phyloP scores from a whole-genome alignment of 768 basidiomycete genomes.

The Austroboletus eburneus region DNA sequence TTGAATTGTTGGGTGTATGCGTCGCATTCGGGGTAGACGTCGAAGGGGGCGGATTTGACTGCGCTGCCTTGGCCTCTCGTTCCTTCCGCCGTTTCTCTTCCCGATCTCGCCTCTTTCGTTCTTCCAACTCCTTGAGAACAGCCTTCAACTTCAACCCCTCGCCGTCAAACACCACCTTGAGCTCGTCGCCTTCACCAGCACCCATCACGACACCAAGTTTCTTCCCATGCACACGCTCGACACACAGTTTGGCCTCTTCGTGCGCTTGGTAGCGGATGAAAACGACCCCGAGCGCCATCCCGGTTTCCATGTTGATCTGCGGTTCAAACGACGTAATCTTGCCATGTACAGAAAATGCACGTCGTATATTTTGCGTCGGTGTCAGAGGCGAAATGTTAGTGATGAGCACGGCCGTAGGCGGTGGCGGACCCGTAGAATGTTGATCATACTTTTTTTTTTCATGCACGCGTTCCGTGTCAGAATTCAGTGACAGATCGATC shows the following conservation, averaged over 20 bases:
- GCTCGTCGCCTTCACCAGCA: conserved; percentile 48
- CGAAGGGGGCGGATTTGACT: conserved; percentile 10
- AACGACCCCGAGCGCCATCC: conserved; percentile 78
- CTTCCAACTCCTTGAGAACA: conserved; percentile 62
- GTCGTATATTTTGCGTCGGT: conserved; percentile 58
- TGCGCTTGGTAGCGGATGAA: conserved; percentile 63
- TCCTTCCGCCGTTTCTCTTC: conserved; percentile 46
- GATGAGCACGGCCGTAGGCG: conserved; percentile 70
- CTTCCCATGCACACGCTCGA: conserved; percentile 64
- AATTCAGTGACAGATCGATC: no score
- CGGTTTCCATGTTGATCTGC: conserved; percentile 76
- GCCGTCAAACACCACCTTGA: conserved; percentile 77
- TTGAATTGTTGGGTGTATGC: conserved; percentile 23
- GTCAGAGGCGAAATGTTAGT: conserved; percentile 69
- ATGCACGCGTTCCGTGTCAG: no score
- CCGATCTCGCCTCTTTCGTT: conserved; percentile 42
- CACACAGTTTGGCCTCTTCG: conserved; percentile 65
- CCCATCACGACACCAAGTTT: conserved; percentile 47
- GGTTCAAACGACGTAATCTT: conserved; percentile 63
- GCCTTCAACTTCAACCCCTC: conserved; percentile 62
- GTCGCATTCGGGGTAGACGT: conserved; percentile 26
- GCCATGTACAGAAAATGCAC: conserved; percentile 63
- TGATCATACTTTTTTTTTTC: conserved; percentile 73
- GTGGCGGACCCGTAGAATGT: conserved; percentile 67
- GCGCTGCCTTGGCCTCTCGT: conserved; percentile 21